phyloP scores from a whole-genome alignment of 2,329 filamentous ascomycete species.

The Xylariomycetidae sp. region DNA sequence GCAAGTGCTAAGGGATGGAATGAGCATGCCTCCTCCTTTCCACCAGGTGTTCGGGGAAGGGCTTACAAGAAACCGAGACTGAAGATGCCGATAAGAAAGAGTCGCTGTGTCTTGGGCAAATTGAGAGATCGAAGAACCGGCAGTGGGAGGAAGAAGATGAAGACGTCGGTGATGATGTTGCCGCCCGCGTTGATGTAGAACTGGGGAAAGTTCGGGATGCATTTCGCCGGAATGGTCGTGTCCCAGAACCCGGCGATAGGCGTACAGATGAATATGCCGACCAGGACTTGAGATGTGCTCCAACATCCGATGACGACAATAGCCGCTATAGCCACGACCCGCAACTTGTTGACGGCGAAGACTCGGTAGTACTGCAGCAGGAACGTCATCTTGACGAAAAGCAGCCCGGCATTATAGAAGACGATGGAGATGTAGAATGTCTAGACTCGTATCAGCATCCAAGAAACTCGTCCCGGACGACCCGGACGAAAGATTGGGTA shows the following conservation, averaged over 20 bases:
- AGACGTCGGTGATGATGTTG: slow-evolving; percentile 33
- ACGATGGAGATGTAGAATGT: slow-evolving; percentile 33
- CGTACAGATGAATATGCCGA: slow-evolving; percentile 30
- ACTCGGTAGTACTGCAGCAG: slow-evolving; percentile 35
- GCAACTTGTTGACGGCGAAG: slow-evolving; percentile 26
- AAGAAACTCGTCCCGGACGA: too few species aligned
- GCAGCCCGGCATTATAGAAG: slow-evolving; percentile 33
- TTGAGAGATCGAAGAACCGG: slow-evolving; percentile 30
- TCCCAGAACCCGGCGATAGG: slow-evolving; percentile 33
- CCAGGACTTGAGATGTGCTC: slow-evolving; percentile 31
- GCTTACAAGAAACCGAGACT: slow-evolving; percentile 35
- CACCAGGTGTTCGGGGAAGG: not conserved
- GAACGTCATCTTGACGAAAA: slow-evolving; percentile 33
- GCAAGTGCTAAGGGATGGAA: slow-evolving; percentile 29
- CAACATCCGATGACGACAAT: slow-evolving; percentile 29
- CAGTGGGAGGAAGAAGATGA: slow-evolving; percentile 31
- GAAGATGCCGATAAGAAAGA: slow-evolving; percentile 32
- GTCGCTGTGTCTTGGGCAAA: slow-evolving; percentile 27
- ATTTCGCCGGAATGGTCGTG: slow-evolving; percentile 19
- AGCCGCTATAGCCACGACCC: slow-evolving; percentile 22
- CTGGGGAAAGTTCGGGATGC: slow-evolving; percentile 29
- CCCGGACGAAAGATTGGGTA: too few species aligned
- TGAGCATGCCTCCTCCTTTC: too few species aligned
- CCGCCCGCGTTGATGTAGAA: slow-evolving; percentile 30
- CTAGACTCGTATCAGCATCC: slow-evolving; percentile 18